Evolutionary conservation across 345 rosid genomes (phyloP), one percentile per base, ranked within the genome.

Genomic region (Microcos paniculata): DNA sequence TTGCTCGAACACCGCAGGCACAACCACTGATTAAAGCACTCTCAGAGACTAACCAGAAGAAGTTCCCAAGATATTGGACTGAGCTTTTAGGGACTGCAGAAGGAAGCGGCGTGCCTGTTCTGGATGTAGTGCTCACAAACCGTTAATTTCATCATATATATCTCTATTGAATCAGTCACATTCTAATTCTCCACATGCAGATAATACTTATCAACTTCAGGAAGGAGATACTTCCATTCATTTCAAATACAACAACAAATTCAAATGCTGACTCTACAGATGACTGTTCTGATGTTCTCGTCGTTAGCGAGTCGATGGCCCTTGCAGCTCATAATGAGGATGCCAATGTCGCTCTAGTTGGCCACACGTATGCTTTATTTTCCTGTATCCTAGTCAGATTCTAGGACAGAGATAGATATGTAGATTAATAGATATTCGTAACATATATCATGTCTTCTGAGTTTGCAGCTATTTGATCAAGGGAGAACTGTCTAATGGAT

Each of bases 241-340:
- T 89, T 76, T 80, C 91, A 11, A 79, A 81, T 43, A 67, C 76
- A 31, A 70, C n/a, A 46, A 33, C n/a, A 26, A 63, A 62, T 23
- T 19, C 69, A 9, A 57, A 71, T 15, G 43, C 16, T 0, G 76
- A 83, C 62, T 0, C 68, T 12, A 21, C 64, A 62, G 83, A 85
- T 64, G 86, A 89, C 55, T 87, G 90, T 73, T 89, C 93, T 8
- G 87, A 81, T 63, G 69, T 87, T 52, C 85, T 86, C 52, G 87
- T 82, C 57, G 85, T 87, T n/a, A 74, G 77, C 8, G 83, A 86
- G 21, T 65, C 73, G 7, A 80, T 87, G 85, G 90, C 91, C 30
- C 13, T 86, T 10, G 93, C 85, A 43, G 89, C 88, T 1, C 93
- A 89, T 75, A 89, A 89, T 24, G 93, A 89, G 76, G 93, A 89